phyloP scores from a whole-genome alignment of 2,329 filamentous ascomycete genomes.

The Leptographium radiaticola region DNA sequence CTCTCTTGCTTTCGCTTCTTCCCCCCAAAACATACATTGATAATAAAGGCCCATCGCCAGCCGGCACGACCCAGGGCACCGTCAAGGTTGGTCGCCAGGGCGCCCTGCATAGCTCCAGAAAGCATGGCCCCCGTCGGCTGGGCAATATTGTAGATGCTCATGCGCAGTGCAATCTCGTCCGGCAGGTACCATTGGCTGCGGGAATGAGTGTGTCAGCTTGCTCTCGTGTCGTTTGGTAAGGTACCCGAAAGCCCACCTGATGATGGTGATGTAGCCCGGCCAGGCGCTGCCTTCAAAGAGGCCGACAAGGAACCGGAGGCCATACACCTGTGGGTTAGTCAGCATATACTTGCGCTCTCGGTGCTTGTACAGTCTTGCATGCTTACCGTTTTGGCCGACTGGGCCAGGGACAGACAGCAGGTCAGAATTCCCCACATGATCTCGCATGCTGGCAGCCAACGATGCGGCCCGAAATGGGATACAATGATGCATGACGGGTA shows the following conservation, averaged over 20 bases:
- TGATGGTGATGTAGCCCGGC: neutral
- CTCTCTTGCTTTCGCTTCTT: too few species aligned
- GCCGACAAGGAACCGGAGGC: neutral
- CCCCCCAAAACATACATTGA: neutral
- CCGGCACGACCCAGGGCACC: conserved; percentile 2
- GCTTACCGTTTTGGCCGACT: neutral
- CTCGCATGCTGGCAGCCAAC: conserved; percentile 1
- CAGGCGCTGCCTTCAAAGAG: conserved; percentile 1
- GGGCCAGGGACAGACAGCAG: conserved; percentile 3
- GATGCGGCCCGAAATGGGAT: conserved; percentile 3
- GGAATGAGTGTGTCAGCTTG: neutral
- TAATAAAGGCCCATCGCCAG: conserved; percentile 8
- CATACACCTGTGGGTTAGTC: neutral
- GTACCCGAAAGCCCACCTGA: neutral
- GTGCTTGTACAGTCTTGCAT: too few species aligned
- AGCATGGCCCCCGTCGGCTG: conserved; percentile 7
- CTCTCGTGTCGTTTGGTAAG: neutral
- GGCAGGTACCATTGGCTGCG: conserved; percentile 8
- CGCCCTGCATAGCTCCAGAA: conserved; percentile 4
- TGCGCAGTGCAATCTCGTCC: conserved; percentile 5
- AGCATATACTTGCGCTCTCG: neutral
- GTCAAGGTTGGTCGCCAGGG: conserved; percentile 3
- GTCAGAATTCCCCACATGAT: conserved; percentile 6
- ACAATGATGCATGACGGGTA: conserved; percentile 7
- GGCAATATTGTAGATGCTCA: conserved; percentile 8